A percentile compares a stretch with the other conserved stretches of the same genome.
Evolutionary conservation across 257 asterid species (phyloP).

Genomic region (Dorcoceras hygrometricum): DNA sequence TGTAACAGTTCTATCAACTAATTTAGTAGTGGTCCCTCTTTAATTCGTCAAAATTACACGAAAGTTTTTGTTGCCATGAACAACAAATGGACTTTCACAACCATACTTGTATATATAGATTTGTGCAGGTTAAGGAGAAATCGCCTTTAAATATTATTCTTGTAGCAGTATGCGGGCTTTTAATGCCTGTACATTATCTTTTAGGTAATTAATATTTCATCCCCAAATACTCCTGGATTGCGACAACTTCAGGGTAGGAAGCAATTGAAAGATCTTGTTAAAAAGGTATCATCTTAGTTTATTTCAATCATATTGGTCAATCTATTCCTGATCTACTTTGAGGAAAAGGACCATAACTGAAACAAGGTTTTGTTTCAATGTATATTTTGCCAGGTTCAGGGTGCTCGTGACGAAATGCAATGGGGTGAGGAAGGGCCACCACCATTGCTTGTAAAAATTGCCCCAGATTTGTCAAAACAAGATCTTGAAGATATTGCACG

Average conservation of each 20-base stretch:
- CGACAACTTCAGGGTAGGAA: slow-evolving; percentile 98
- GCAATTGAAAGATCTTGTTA: slow-evolving; percentile 94
- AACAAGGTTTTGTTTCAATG: slow-evolving; percentile 9
- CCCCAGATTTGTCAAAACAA: slow-evolving; percentile 91
- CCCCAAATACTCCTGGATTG: slow-evolving; percentile 97
- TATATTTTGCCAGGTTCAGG: slow-evolving; percentile 65
- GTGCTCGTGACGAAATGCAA: slow-evolving; percentile 99
- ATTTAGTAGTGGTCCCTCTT: background rate
- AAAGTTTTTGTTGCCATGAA: too few species aligned
- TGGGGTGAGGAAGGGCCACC: slow-evolving; percentile 99
- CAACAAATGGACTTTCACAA: background rate
- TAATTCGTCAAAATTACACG: background rate
- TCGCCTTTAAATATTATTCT: slow-evolving; percentile 8
- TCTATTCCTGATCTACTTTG: background rate
- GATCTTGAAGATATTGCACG: slow-evolving; percentile 98
- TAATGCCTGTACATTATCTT: slow-evolving; percentile 1
- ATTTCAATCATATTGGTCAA: slow-evolving; percentile 3
- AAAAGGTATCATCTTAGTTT: slow-evolving; percentile 53
- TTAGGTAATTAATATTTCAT: slow-evolving; percentile 89
- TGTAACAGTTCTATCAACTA: slow-evolving; percentile 4
- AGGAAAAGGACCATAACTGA: background rate
- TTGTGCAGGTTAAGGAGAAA: slow-evolving; percentile 4
- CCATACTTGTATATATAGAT: background rate
- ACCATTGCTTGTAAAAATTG: slow-evolving; percentile 92
- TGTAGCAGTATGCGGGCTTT: slow-evolving; percentile 15